phyloP scores from a whole-genome alignment of 2,329 filamentous ascomycete genomes.

The Cladosporium sp. region DNA sequence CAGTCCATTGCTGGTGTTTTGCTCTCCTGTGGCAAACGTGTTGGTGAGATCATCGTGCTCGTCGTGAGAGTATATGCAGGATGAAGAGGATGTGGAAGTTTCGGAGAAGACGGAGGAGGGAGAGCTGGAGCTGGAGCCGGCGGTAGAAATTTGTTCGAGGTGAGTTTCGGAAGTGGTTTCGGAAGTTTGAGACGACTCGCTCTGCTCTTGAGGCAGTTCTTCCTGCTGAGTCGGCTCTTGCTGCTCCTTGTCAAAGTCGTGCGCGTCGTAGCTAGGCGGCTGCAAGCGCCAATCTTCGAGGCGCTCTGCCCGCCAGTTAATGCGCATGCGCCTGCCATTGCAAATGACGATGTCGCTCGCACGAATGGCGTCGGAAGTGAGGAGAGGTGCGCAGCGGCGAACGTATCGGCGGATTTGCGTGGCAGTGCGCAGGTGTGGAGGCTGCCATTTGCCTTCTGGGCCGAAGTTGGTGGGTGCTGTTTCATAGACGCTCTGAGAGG shows the following conservation, averaged over 20 bases:
- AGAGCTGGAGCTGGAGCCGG: not conserved
- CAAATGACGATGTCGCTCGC: slow-evolving; percentile 43
- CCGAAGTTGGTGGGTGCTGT: slow-evolving; percentile 29
- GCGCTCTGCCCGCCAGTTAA: slow-evolving; percentile 40
- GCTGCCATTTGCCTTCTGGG: slow-evolving; percentile 32
- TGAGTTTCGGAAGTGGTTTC: not conserved
- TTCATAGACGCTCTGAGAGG: slow-evolving; percentile 30
- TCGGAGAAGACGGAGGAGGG: slow-evolving; percentile 8
- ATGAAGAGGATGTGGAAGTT: not conserved
- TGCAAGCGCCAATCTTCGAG: slow-evolving; percentile 38
- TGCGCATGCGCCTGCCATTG: slow-evolving; percentile 39
- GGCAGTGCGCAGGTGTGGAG: slow-evolving; percentile 29
- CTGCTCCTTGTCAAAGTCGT: slow-evolving; percentile 7
- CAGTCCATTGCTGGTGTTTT: not conserved
- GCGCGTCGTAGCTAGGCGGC: slow-evolving; percentile 39
- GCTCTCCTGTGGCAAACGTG: slow-evolving; percentile 4
- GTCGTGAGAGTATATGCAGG: not conserved
- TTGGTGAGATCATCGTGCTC: slow-evolving; percentile 7
- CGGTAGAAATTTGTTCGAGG: not conserved
- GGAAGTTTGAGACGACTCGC: not conserved
- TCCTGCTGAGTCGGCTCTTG: not conserved
- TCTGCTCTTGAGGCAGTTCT: not conserved
- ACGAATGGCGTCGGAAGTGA: slow-evolving; percentile 40
- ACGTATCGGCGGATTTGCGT: slow-evolving; percentile 42
- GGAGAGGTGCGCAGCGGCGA: slow-evolving; percentile 42